Evolutionary conservation across 495 filamentous ascomycete genomes (phyloP), one percentile per base, ranked within the genome.

Genomic region (Podospora comata): DNA sequence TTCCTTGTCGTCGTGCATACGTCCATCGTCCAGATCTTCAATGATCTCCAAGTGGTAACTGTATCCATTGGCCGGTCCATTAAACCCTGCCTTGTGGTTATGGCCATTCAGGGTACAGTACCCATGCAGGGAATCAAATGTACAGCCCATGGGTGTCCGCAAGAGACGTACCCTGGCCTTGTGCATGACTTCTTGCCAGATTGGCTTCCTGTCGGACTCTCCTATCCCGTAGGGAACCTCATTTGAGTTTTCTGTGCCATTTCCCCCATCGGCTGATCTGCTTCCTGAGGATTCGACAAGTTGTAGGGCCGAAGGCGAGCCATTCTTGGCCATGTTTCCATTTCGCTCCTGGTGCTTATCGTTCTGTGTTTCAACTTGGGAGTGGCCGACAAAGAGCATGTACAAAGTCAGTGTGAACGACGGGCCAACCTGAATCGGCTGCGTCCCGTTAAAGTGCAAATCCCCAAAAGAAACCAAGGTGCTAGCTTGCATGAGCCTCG

Each of bases 121-220:
- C 13, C 74, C 74, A 28, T 70, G 69, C 9, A 65, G 48, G 15
- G 66, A 28, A 55, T 80, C 74, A 58, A 78, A 78, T 0, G 58
- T 65, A 70, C 75, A 75, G 57, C 72, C 69, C 6, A 76, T 18
- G 6, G 72, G 86, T 58, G 78, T 75, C 39, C 92, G 82, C 66
- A 89, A 81, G 11, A 99, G 84, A 68, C 93, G 92, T 11, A 97
- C 86, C 57, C 88, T 85, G 23, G 92, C 92, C 79, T 98, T 99
- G 79, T 97, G 93, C 65, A 98, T 93, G 56, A 97, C 93, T 75
- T 99, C 96, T 73, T 98, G 96, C 96, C 95, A 98, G 0, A 94
- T 93, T 1, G 91, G 89, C 71, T 94, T 90, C 57, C 91, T 84
- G 30, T 83, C 82, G 1, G 76, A 76, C 34, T 81, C 80, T 39